phyloP scores from a whole-genome alignment of 2,329 filamentous ascomycete species.

The Fusarium nelsonii region DNA sequence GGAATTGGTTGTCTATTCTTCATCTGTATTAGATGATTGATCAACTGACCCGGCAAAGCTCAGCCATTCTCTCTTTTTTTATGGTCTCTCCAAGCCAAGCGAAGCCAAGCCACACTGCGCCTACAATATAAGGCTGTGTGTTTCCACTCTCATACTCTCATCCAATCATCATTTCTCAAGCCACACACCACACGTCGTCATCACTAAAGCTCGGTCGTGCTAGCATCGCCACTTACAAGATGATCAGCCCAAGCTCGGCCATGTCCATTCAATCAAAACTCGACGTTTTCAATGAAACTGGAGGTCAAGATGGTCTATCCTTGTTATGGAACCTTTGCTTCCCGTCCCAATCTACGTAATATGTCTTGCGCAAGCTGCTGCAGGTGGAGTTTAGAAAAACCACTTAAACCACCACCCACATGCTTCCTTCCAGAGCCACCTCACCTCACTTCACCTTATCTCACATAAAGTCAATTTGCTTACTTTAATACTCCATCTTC shows the following conservation, averaged over 20 bases:
- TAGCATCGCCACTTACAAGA: conserved; percentile 33
- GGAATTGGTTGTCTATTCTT: not conserved
- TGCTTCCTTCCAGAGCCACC: not conserved
- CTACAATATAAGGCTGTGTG: conserved; percentile 24
- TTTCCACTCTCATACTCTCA: not conserved
- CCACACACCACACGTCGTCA: conserved; percentile 42
- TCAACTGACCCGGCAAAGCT: not conserved
- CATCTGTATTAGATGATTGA: not conserved
- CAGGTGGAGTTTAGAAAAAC: conserved; percentile 1
- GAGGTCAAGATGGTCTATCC: not conserved
- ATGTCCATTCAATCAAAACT: conserved; percentile 23
- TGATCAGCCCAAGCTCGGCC: conserved; percentile 19
- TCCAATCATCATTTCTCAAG: conserved; percentile 28
- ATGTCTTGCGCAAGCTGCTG: conserved; percentile 33
- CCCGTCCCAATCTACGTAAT: conserved; percentile 35
- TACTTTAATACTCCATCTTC: not conserved
- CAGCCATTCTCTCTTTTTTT: conserved; percentile 3
- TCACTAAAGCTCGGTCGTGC: conserved; percentile 6
- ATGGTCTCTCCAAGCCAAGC: too few species aligned
- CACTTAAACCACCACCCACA: conserved; percentile 35
- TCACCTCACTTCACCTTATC: not conserved
- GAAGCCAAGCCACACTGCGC: conserved; percentile 24
- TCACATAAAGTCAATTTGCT: not conserved
- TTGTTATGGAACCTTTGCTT: not conserved
- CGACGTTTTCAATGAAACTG: conserved; percentile 15